Conservation (phyloP, 2,329 filamentous ascomycete species). For the Chaetomium sp. region DNA sequence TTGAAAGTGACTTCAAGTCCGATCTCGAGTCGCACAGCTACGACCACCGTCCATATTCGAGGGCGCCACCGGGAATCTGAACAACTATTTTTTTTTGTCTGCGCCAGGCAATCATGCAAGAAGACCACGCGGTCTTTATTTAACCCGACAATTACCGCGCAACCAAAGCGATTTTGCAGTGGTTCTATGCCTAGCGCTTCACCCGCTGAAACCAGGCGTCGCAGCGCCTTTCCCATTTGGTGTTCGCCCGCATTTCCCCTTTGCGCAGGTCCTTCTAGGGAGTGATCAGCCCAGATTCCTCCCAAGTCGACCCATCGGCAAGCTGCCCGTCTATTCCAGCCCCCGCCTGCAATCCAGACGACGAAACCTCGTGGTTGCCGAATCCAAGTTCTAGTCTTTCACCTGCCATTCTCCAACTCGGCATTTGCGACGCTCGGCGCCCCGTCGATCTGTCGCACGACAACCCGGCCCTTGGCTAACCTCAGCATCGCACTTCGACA, state of each 20-base stretch:
- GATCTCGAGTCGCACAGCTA: conserved; percentile 20
- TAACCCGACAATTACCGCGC: background rate
- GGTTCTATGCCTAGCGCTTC: background rate
- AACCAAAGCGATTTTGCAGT: background rate
- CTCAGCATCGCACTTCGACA: conserved; percentile 19
- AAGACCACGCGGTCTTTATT: background rate
- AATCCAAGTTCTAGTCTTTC: conserved; percentile 23
- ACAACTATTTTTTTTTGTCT: background rate
- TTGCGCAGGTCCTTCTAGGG: conserved; percentile 15
- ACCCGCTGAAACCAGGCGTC: conserved; percentile 24
- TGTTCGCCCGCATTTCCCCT: conserved; percentile 27
- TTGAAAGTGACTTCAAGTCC: background rate
- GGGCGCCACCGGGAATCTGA: background rate
- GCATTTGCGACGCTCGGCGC: conserved; percentile 31
- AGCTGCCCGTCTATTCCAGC: conserved; percentile 29
- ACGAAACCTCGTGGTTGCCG: conserved; percentile 29
- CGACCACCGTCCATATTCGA: background rate
- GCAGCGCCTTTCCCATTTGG: conserved; percentile 32
- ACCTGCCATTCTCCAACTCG: conserved; percentile 29
- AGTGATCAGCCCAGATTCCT: conserved; percentile 37
- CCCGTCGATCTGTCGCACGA: conserved; percentile 27
- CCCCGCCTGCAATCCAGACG: conserved; percentile 23
- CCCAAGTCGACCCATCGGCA: conserved; percentile 35
- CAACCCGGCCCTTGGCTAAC: conserved; percentile 5
- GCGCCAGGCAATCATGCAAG: background rate